Conservation (phyloP, 192 early-diverging fungal species). For the Backusella parvicylindrica region DNA sequence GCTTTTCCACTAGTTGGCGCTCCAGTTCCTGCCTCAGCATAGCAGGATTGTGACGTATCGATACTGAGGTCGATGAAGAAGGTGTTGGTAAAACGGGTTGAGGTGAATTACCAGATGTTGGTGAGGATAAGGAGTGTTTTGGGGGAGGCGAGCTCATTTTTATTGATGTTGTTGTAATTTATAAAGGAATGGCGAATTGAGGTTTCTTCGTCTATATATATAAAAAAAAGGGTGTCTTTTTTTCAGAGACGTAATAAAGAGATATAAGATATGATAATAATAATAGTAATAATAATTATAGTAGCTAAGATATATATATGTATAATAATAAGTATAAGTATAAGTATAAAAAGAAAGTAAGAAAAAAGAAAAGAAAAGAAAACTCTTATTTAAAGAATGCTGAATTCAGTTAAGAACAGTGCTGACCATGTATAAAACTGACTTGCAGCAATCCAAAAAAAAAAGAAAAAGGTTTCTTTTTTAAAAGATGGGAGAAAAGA, state of each 20-base stretch:
- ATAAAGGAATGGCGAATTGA: neutral
- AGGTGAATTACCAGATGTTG: slow-evolving; percentile 11
- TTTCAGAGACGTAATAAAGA: neutral
- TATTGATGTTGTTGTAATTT: neutral
- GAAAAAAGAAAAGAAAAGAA: neutral
- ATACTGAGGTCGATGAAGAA: slow-evolving; percentile 14
- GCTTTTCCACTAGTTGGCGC: slow-evolving; percentile 23
- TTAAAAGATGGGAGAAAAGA: neutral
- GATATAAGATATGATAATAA: neutral
- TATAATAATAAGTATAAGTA: neutral
- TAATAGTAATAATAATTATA: neutral
- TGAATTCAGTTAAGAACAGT: neutral
- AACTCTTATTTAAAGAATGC: neutral
- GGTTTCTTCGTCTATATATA: neutral
- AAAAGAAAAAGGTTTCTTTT: neutral
- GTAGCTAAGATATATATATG: neutral
- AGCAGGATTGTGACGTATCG: neutral
- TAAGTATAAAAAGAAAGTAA: neutral
- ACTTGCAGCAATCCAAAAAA: neutral
- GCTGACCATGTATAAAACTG: neutral
- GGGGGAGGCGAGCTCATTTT: slow-evolving; percentile 20
- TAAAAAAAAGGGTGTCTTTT: neutral
- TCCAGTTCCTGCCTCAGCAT: slow-evolving; percentile 16
- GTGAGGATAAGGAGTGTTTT: slow-evolving; percentile 26
- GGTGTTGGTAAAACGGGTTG: slow-evolving; percentile 26